Conservation (phyloP, 177 flowering plant species). For the Telopea speciosissima region DNA sequence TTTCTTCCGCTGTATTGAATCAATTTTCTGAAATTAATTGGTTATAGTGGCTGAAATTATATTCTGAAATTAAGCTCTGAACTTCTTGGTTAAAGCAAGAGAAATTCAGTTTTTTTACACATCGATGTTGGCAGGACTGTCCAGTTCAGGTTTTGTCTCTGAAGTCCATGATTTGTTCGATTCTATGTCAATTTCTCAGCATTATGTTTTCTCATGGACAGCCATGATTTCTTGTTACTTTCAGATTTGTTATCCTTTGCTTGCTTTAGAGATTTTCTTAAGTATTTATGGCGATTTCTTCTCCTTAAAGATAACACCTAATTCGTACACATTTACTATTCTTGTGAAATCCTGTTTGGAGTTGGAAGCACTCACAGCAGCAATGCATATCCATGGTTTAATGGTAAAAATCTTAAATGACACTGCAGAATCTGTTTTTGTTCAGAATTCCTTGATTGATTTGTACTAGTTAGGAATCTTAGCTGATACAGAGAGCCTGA, state of each 20-base stretch:
- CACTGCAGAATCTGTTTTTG: constrained; percentile 10
- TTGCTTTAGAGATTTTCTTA: constrained; percentile 21
- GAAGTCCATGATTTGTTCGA: constrained; percentile 21
- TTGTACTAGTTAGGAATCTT: constrained; percentile 22
- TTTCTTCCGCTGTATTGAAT: too few species aligned
- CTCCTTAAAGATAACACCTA: constrained; percentile 15
- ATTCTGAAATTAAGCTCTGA: too few species aligned
- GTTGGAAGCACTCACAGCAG: constrained; percentile 14
- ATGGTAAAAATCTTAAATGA: constrained; percentile 18
- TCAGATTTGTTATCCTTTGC: constrained; percentile 11
- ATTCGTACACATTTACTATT: constrained; percentile 23
- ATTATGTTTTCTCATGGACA: constrained; percentile 27
- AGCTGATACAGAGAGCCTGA: constrained; percentile 22
- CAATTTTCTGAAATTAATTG: too few species aligned
- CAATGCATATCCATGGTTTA: constrained; percentile 22
- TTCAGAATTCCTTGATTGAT: constrained; percentile 24
- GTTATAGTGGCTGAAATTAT: too few species aligned
- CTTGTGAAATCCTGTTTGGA: constrained; percentile 20
- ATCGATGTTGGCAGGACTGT: constrained; percentile 20
- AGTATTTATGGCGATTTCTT: constrained; percentile 14
- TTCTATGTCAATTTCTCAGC: constrained; percentile 13
- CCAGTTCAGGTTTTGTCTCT: constrained; percentile 17
- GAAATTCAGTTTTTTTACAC: constrained; percentile 20
- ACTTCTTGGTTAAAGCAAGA: constrained; percentile 12
- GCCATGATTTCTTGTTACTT: constrained; percentile 30